Conservation (phyloP, 2,329 filamentous ascomycete species). For the Biscogniauxia mediterranea region DNA sequence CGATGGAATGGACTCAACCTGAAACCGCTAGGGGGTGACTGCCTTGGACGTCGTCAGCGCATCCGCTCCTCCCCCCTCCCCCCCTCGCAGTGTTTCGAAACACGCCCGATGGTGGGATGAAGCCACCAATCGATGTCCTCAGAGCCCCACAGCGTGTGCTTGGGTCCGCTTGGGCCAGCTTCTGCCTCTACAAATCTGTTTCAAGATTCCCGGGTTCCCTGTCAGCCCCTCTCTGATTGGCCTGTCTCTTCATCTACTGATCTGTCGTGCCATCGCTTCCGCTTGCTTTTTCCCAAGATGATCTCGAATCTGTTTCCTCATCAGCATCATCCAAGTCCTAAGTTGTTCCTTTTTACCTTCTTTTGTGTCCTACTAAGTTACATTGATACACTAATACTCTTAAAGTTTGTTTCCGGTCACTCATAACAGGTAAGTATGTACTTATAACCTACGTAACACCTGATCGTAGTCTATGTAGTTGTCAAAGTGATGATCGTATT, state of each 20-base stretch:
- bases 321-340: too few species aligned
- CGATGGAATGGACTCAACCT: constrained; percentile 29
- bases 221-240: constrained; percentile 16
- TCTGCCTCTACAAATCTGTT: constrained; percentile 21
- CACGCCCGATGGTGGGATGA: constrained; percentile 26
- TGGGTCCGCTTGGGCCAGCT: constrained; percentile 15
- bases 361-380: too few species aligned
- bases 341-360: too few species aligned
- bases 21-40: constrained; percentile 22
- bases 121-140: constrained; percentile 21
- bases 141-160: constrained; percentile 9
- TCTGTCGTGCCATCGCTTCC: not conserved
- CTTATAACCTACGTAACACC: too few species aligned
- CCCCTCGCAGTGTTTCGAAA: constrained; percentile 32
- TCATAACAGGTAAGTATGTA: too few species aligned
- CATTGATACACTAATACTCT: too few species aligned
- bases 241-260: constrained; percentile 7
- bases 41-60: constrained; percentile 21
- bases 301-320: not conserved
- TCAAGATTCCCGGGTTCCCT: constrained; percentile 20
- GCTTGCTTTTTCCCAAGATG: not conserved
- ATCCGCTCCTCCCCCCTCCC: constrained; percentile 21
- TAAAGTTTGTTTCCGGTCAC: too few species aligned
- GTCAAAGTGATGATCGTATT: not conserved
- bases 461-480: too few species aligned